Evolutionary conservation across 768 basidiomycete genomes (phyloP).

Genomic region (Gelatoporia subvermispora): DNA sequence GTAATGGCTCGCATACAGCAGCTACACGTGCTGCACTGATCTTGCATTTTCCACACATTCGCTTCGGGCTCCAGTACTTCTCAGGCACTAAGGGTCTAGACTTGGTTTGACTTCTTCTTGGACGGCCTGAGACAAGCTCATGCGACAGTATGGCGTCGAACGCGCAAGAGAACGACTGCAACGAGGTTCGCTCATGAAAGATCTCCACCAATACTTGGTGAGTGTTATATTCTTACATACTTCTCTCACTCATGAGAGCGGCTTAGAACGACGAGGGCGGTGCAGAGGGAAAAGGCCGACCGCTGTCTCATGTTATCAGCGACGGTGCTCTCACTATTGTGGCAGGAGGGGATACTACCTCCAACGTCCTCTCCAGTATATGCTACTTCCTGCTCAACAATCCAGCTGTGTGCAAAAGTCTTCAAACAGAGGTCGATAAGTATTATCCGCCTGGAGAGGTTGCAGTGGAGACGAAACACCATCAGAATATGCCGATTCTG

Average conservation of each 20-base stretch:
- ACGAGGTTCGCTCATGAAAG: conserved; percentile 16
- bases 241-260: neutral
- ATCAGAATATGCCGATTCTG: conserved; percentile 27
- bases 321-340: conserved; percentile 31
- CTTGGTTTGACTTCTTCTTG: too few relatives aligned
- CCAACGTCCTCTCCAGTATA: conserved; percentile 16
- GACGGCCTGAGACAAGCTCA: too few relatives aligned
- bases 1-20: too few relatives aligned
- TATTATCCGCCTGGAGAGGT: conserved; percentile 16
- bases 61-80: too few relatives aligned
- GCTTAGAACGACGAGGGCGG: neutral
- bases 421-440: conserved; percentile 21
- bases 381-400: conserved; percentile 20
- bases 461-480: conserved; percentile 17
- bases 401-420: conserved; percentile 8
- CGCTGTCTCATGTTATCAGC: conserved; percentile 26
- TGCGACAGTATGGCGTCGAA: conserved; percentile 13
- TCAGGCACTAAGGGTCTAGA: too few relatives aligned
- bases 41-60: too few relatives aligned
- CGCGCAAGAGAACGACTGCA: conserved; percentile 16
- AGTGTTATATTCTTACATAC: neutral
- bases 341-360: conserved; percentile 27
- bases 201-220: conserved; percentile 39
- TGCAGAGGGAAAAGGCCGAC: conserved; percentile 6
- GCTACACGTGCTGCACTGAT: too few relatives aligned